A percentile compares a stretch with the other conserved stretches of the same genome.
Conservation (phyloP, 2,329 filamentous ascomycete genomes). For the Scopulariopsis brevicaulis region DNA sequence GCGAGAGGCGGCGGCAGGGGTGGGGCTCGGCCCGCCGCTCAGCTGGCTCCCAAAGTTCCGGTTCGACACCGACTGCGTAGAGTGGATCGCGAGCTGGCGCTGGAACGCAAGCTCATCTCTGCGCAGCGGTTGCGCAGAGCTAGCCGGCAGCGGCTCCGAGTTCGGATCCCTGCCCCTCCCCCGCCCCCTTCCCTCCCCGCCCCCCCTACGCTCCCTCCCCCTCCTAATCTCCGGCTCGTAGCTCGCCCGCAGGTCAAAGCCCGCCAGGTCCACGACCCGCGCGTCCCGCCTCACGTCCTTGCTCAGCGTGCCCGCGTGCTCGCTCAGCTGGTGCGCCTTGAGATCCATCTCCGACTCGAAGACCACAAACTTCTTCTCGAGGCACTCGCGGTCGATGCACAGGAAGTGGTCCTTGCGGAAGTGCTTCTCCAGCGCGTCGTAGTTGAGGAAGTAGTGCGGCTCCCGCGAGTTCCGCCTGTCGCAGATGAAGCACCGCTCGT, state of each 20-base stretch:
- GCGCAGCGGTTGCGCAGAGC: constrained; percentile 68
- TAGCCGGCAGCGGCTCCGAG: constrained; percentile 63
- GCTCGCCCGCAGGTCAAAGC: constrained; percentile 67
- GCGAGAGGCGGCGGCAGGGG: constrained; percentile 8
- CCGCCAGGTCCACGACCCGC: constrained; percentile 73
- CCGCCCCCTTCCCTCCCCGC: constrained; percentile 23
- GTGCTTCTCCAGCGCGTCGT: constrained; percentile 74
- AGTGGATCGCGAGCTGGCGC: constrained; percentile 78
- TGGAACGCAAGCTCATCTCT: constrained; percentile 88
- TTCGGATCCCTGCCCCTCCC: constrained; percentile 77
- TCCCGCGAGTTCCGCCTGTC: constrained; percentile 59
- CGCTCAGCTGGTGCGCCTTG: constrained; percentile 81
- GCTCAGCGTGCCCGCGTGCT: constrained; percentile 67
- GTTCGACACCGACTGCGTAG: constrained; percentile 47
- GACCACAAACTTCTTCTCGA: constrained; percentile 96
- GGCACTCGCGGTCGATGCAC: constrained; percentile 74
- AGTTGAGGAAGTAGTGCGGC: constrained; percentile 87
- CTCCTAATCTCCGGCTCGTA: constrained; percentile 51
- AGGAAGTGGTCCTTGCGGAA: constrained; percentile 81
- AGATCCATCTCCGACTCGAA: constrained; percentile 92
- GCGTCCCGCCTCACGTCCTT: constrained; percentile 79
- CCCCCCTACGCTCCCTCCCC: constrained; percentile 21
- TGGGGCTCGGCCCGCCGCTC: constrained; percentile 27
- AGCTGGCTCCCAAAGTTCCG: constrained; percentile 80
- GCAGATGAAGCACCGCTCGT: constrained; percentile 92